These are phyloP conservation scores for Gaertneriomyces sp. DNA, from an alignment of 192 early-diverging fungal genomes.

Conservation along the genomic window DNA sequence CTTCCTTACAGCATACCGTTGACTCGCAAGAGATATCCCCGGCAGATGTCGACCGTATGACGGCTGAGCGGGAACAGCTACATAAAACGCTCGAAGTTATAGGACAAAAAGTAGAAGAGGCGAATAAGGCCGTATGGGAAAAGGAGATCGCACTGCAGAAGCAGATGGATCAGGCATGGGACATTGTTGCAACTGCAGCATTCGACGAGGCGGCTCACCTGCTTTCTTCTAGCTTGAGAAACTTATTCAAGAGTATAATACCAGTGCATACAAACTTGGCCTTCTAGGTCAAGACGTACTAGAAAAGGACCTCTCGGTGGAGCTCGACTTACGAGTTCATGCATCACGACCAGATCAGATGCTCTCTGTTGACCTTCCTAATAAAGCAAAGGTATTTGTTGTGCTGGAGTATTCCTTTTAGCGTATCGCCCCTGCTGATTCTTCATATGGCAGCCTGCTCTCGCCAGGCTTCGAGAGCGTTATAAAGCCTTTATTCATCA, in stretches of 20 bases:
- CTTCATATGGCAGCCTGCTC: conserved; percentile 28
- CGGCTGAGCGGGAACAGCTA: conserved; percentile 69
- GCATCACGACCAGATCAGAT: conserved; percentile 34
- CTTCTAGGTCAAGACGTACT: conserved; percentile 16
- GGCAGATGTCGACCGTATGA: conserved; percentile 79
- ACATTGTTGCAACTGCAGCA: neutral
- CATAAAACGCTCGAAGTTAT: conserved; percentile 47
- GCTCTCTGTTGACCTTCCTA: conserved; percentile 38
- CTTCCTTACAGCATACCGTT: conserved; percentile 56
- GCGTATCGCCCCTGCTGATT: neutral
- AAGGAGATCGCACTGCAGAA: conserved; percentile 68
- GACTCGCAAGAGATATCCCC: conserved; percentile 74
- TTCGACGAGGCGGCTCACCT: neutral
- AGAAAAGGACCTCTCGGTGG: conserved; percentile 22
- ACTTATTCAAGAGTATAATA: conserved; percentile 51
- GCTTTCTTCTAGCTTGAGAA: conserved; percentile 39
- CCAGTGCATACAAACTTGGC: conserved; percentile 40
- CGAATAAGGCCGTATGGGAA: conserved; percentile 58
- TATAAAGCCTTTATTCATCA: conserved; percentile 35
- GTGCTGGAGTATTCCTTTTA: neutral
- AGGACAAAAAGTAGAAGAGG: conserved; percentile 55
- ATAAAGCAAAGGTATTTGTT: conserved; percentile 35
- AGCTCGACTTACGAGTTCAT: conserved; percentile 43
- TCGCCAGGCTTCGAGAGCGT: conserved; percentile 27
- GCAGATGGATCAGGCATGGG: conserved; percentile 55